Base-by-base conservation (phyloP, 2,329 filamentous ascomycete species). In the Sarocladiaceae sp. region DNA sequence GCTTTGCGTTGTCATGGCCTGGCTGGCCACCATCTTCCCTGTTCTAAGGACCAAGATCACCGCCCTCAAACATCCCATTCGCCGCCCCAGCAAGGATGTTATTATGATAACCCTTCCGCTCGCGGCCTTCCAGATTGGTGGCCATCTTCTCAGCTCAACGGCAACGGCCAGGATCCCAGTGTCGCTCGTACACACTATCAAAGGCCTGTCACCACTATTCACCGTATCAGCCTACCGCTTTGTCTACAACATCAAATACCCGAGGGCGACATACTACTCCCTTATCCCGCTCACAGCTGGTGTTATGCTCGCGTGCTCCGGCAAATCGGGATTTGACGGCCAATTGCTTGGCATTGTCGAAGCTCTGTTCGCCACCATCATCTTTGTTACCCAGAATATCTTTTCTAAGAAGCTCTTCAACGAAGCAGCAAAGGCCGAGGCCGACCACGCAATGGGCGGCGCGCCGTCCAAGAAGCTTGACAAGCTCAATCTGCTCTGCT, bases 381-480 rank as follows among this genome's bases (percentile, higher is more conserved):
- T 97, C 58, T 99, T 99, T 64, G 94, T 99, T 31, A 94, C 91
- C 0, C 94, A 99, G 66, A 99, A 99, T 65, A 99, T 99, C 53
- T 96, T 97, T 59, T 97, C 93, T 18, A 99, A 99, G 71, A 90
- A 90, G 58, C 83, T 99, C 10, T 99, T 99, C 76, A 99, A 97
- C 67, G 92, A 97, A 65, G 90, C 90, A 6, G 87, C 90, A 6
- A 85, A 85, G 54, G 88, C 90, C 2, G 93, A 97, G 69, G 83
- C 85, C 7, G 90, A 96, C 51, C 81, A 81, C 1, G 68, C 76
- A 33, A 29, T 50, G 47, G 29, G 59, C 6, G 77, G 79, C 1
- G 71, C 77, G 12, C 79, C 80, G 52, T 80, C 83, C 39, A 84
- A 85, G 56, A 97, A 96, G 70, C 80, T 97, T 17, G 94, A 99